Percentiles rank a stretch among this genome's conserved stretches.
Evolutionary conservation across 2,329 filamentous ascomycete species (phyloP).

Genomic region (Hymenotorrendiella dingleyae): DNA sequence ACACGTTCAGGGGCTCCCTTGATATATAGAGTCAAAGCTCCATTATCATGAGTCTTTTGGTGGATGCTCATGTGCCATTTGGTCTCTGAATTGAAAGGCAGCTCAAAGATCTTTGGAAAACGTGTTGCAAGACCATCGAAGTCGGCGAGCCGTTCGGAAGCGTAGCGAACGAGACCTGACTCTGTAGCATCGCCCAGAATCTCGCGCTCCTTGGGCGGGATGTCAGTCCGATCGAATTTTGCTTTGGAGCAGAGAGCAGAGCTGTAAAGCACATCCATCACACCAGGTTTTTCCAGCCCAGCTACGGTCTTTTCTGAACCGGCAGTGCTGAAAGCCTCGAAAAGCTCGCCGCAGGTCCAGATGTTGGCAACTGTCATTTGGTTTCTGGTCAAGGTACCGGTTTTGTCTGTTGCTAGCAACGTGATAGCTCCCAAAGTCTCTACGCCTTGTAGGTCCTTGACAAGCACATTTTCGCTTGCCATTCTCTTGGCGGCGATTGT

Average conservation of each 20-base stretch:
- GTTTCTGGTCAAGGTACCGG: slow-evolving; percentile 55
- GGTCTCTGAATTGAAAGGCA: too few relatives aligned
- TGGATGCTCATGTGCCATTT: slow-evolving; percentile 20
- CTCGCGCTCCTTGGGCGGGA: too few relatives aligned
- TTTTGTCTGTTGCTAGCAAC: slow-evolving; percentile 44
- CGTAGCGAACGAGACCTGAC: slow-evolving; percentile 53
- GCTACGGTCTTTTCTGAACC: slow-evolving; percentile 55
- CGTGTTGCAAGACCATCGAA: too few relatives aligned
- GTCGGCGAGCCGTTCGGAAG: too few relatives aligned
- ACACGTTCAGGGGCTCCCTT: slow-evolving; percentile 56
- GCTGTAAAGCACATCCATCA: slow-evolving; percentile 35
- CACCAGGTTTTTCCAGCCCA: slow-evolving; percentile 46
- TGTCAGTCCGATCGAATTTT: too few relatives aligned
- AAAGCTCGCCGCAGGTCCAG: slow-evolving; percentile 52
- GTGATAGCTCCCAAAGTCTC: slow-evolving; percentile 61
- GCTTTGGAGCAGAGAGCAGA: slow-evolving; percentile 32
- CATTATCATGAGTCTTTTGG: slow-evolving; percentile 41
- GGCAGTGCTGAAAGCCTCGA: slow-evolving; percentile 47
- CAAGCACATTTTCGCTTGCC: slow-evolving; percentile 59
- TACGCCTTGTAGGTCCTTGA: slow-evolving; percentile 58
- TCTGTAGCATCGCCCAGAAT: slow-evolving; percentile 48
- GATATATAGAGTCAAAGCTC: slow-evolving; percentile 68
- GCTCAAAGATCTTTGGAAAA: too few relatives aligned
- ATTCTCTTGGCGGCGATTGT: slow-evolving; percentile 60
- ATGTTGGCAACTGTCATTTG: slow-evolving; percentile 48